Evolutionary conservation across 371 early-diverging fungal genomes (phyloP), one percentile per base, ranked within the genome.

Genomic region (Nematocida minor): DNA sequence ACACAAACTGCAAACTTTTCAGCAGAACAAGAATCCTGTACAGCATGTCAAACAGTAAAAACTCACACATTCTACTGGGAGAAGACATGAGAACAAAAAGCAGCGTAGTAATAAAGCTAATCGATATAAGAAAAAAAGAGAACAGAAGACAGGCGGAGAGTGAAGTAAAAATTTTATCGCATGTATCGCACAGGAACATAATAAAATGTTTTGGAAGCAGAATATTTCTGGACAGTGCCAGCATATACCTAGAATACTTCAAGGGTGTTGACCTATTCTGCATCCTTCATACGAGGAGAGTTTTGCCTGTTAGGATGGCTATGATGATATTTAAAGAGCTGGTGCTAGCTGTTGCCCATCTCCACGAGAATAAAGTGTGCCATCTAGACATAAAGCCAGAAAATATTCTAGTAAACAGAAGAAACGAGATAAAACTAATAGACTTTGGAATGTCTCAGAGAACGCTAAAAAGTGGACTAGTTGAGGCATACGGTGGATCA

Each of bases 301-400:
- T 22, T 11, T 38, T 74, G 14, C 25, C 63, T 7, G 46, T 16
- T 6, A 9, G 22, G 16, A 16, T 64, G 25, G 34, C 60, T 16
- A 3, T 38, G 32, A 60, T 48, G 49, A 71, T 71, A 11, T 92
- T 92, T 9, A 90, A 90, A 54, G 94, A 94, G 81, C 88, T 94
- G 83, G 82, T 92, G 68, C 88, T 89, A 63, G 95, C 92, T 9
- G 82, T 94, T 20, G 88, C 88, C 64, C 96, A 96, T 85, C 86
- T 99, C 32, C 99, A 99, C 80, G 87, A 88, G 46, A 88, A 90
- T 62, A 90, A 90, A 53, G 95, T 97, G 77, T 93, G 95, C 66
- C 99, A 99, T 85, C 89, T 97, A 66, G 93, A 96, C 84, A 93
- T 97, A 82, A 96, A 96, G 77, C 95, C 93, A 29, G 93, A 91